A percentile compares a stretch with the other conserved stretches of the same genome.
Evolutionary conservation across 257 asterid genomes (phyloP).

Genomic region (Asclepias syriaca): DNA sequence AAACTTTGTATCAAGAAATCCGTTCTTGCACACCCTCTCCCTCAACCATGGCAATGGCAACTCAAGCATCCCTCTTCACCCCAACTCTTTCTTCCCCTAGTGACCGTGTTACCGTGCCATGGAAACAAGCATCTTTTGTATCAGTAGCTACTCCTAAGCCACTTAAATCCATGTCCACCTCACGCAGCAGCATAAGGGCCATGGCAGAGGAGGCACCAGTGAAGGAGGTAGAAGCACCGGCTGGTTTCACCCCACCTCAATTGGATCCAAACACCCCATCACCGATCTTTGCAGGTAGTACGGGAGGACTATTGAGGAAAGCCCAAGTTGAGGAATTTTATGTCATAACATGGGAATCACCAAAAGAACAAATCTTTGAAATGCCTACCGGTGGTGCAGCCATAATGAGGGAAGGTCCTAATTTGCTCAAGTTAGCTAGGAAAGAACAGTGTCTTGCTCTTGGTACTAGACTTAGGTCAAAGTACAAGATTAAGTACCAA

Average conservation of each 20-base stretch:
- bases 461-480: slow-evolving; percentile 77
- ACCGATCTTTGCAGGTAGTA: slow-evolving; percentile 94
- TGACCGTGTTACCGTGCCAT: slow-evolving; percentile 40
- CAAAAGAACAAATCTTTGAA: slow-evolving; percentile 92
- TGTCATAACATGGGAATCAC: slow-evolving; percentile 92
- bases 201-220: slow-evolving; percentile 52
- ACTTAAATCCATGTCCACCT: slow-evolving; percentile 13
- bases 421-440: slow-evolving; percentile 72
- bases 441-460: slow-evolving; percentile 92
- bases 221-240: slow-evolving; percentile 54
- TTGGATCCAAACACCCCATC: slow-evolving; percentile 94
- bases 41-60: slow-evolving; percentile 60
- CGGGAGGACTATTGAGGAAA: slow-evolving; percentile 84
- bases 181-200: slow-evolving; percentile 52
- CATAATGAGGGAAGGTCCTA: slow-evolving; percentile 86
- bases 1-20: slow-evolving; percentile 3
- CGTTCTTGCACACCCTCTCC: neutral
- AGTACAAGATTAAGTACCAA: slow-evolving; percentile 85
- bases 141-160: slow-evolving; percentile 44
- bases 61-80: slow-evolving; percentile 85
- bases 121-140: slow-evolving; percentile 47
- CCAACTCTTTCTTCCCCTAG: slow-evolving; percentile 44
- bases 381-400: slow-evolving; percentile 99
- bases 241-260: slow-evolving; percentile 81
- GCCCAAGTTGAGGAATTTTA: slow-evolving; percentile 95